Evolutionary conservation across 257 asterid genomes (phyloP).

Genomic region (Cordia subcordata): DNA sequence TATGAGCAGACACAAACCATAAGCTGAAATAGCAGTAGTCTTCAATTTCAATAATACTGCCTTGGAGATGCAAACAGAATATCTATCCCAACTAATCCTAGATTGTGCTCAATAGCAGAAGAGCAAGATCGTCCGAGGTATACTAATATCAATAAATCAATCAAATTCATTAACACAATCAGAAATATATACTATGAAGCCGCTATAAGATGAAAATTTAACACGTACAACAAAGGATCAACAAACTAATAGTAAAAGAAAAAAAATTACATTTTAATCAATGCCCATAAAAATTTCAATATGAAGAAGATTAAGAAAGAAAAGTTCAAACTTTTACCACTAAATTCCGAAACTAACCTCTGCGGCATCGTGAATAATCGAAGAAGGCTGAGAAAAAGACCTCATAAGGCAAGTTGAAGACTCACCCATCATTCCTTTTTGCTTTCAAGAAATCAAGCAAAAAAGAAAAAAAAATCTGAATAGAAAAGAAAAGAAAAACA

Average conservation of each 20-base stretch:
- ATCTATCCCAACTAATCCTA: too few species aligned
- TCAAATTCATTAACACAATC: not conserved
- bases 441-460: not conserved
- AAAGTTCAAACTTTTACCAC: not conserved
- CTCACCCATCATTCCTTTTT: constrained; percentile 44
- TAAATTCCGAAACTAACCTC: constrained; percentile 27
- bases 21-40: too few species aligned
- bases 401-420: constrained; percentile 53
- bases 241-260: too few species aligned
- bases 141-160: too few species aligned
- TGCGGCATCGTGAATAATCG: constrained; percentile 33
- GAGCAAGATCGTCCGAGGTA: too few species aligned
- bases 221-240: not conserved
- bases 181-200: too few species aligned
- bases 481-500: not conserved
- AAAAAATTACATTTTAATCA: too few species aligned
- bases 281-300: not conserved
- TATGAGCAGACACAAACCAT: too few species aligned
- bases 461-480: not conserved
- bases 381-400: constrained; percentile 57
- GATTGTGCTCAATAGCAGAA: too few species aligned
- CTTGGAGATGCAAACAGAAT: too few species aligned
- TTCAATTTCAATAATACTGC: too few species aligned
- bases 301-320: not conserved
- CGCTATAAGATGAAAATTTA: too few species aligned